Percentiles rank a stretch among this genome's conserved stretches.
These are phyloP conservation scores for Tagetes erecta DNA, from an alignment of 129 eudicot genomes.

Conservation along the genomic window DNA sequence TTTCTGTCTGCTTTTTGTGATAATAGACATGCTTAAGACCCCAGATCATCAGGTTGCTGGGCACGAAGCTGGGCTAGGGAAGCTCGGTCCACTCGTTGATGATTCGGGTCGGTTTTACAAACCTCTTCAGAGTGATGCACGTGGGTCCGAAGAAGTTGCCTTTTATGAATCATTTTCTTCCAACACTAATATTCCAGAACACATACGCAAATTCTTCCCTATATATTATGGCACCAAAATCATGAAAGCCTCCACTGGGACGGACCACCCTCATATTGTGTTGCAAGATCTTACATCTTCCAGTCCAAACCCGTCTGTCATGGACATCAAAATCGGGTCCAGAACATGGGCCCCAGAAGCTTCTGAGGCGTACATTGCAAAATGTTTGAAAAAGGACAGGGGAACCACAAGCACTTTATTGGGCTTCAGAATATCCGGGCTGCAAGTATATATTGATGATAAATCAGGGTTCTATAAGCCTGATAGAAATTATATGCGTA, in stretches of 20 bases:
- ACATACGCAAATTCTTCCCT: conserved; percentile 68
- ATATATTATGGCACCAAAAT: conserved; percentile 68
- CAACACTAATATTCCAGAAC: conserved; percentile 46
- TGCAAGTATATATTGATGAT: conserved; percentile 40
- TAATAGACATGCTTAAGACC: conserved; percentile 54
- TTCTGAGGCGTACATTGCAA: conserved; percentile 61
- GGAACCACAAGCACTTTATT: conserved; percentile 50
- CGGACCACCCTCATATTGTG: conserved; percentile 72
- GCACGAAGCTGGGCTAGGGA: conserved; percentile 59
- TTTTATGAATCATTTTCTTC: conserved; percentile 68
- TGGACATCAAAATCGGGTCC: conserved; percentile 88
- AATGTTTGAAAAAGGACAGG: conserved; percentile 72
- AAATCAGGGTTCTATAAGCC: conserved; percentile 76
- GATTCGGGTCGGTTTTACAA: conserved; percentile 83
- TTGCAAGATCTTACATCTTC: conserved; percentile 56
- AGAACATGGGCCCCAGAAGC: conserved; percentile 77
- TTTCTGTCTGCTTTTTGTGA: conserved; percentile 13
- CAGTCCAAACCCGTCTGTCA: conserved; percentile 56
- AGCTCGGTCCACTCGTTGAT: conserved; percentile 79
- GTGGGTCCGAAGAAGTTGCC: conserved; percentile 66
- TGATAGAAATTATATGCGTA: conserved; percentile 38
- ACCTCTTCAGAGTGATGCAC: conserved; percentile 75
- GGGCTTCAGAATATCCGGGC: conserved; percentile 85
- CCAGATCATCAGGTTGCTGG: conserved; percentile 94
- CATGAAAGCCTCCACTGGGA: conserved; percentile 71